A percentile compares a stretch with the other conserved stretches of the same genome.
Evolutionary conservation across 306 rosid genomes (phyloP).

Genomic region (Spatholobus suberectus): DNA sequence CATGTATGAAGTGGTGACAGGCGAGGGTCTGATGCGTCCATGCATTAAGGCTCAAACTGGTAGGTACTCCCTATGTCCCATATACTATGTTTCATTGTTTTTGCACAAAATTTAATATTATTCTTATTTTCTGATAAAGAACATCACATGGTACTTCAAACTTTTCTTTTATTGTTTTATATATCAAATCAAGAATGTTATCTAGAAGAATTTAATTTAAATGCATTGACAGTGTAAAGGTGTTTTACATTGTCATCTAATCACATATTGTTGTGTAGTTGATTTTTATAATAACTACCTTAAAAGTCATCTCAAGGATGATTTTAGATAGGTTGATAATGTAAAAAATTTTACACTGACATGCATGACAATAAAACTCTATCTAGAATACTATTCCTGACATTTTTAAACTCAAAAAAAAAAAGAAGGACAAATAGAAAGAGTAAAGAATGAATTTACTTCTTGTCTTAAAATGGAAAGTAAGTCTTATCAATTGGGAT

Average conservation of each 20-base stretch:
- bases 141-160: not conserved
- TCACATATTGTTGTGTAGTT: too few species aligned
- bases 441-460: not conserved
- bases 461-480: not conserved
- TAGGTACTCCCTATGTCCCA: conserved; percentile 7
- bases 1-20: conserved; percentile 81
- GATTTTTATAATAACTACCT: too few species aligned
- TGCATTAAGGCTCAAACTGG: conserved; percentile 75
- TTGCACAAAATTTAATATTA: not conserved
- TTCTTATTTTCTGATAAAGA: not conserved
- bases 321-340: too few species aligned
- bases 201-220: too few species aligned
- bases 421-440: not conserved
- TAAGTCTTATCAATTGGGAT: too few species aligned
- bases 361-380: too few species aligned
- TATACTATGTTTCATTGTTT: not conserved
- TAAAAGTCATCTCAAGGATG: too few species aligned
- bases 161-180: too few species aligned
- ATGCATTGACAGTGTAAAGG: too few species aligned
- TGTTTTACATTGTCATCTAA: too few species aligned
- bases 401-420: not conserved
- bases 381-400: not conserved
- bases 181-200: not conserved
- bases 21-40: conserved; percentile 81
- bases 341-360: too few species aligned